Percentiles rank a stretch among this genome's conserved stretches.
Evolutionary conservation across 768 basidiomycete genomes (phyloP).

Genomic region (Infundibulicybe gibba): DNA sequence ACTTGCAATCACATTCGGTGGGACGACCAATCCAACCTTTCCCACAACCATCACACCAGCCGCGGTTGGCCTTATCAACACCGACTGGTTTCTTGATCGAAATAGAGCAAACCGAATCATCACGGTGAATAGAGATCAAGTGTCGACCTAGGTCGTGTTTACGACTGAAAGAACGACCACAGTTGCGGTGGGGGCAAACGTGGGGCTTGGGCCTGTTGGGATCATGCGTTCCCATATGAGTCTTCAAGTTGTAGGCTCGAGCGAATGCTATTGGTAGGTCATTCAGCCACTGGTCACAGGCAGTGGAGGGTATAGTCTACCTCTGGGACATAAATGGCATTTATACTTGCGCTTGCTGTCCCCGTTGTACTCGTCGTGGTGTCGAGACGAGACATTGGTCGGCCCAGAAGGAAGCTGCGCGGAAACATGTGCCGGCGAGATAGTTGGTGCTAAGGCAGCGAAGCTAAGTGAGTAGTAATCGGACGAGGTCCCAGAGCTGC

Average conservation of each 20-base stretch:
- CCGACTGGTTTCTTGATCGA: slow-evolving; percentile 55
- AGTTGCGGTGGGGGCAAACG: slow-evolving; percentile 80
- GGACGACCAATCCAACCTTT: slow-evolving; percentile 59
- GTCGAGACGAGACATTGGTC: slow-evolving; percentile 38
- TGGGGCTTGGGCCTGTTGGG: slow-evolving; percentile 89
- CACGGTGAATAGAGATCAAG: slow-evolving; percentile 80
- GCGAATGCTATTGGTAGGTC: slow-evolving; percentile 65
- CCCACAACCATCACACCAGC: slow-evolving; percentile 76
- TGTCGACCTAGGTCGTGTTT: slow-evolving; percentile 94
- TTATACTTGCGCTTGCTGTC: slow-evolving; percentile 80
- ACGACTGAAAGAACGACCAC: slow-evolving; percentile 88
- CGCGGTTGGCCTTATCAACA: slow-evolving; percentile 57
- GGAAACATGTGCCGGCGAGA: slow-evolving; percentile 56
- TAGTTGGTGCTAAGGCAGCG: slow-evolving; percentile 36
- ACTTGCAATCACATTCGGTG: slow-evolving; percentile 64
- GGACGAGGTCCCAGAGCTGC: slow-evolving; percentile 36
- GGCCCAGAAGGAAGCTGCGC: slow-evolving; percentile 43
- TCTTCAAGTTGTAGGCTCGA: slow-evolving; percentile 92
- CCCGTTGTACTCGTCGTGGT: slow-evolving; percentile 47
- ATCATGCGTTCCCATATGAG: slow-evolving; percentile 93
- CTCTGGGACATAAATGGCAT: slow-evolving; percentile 70
- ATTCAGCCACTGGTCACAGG: slow-evolving; percentile 2
- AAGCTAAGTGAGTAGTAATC: slow-evolving; percentile 45
- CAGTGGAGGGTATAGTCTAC: slow-evolving; percentile 32
- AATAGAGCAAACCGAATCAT: slow-evolving; percentile 45